A percentile compares a stretch with the other conserved stretches of the same genome.
phyloP scores from a whole-genome alignment of 2,329 filamentous ascomycete genomes.

The Sarocladium kiliense region DNA sequence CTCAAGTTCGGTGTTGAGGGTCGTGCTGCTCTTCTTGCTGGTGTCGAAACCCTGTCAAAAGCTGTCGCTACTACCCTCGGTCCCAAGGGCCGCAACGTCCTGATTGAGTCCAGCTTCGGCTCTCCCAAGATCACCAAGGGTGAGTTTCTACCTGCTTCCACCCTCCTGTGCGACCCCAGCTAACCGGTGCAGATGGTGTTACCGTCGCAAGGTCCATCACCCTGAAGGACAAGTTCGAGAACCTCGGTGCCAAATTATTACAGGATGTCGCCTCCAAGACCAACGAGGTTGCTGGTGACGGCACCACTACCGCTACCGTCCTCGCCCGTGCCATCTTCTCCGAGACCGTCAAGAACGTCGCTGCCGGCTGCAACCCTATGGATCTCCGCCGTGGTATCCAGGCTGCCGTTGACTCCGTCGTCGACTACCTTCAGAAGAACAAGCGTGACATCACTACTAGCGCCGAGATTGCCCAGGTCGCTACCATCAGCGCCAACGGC shows the following conservation, averaged over 20 bases:
- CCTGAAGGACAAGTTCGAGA: slow-evolving; percentile 99
- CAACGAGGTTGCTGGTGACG: slow-evolving; percentile 97
- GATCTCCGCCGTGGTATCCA: slow-evolving; percentile 96
- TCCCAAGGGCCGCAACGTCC: slow-evolving; percentile 95
- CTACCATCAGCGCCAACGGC: slow-evolving; percentile 96
- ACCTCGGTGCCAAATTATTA: slow-evolving; percentile 92
- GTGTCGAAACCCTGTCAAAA: slow-evolving; percentile 94
- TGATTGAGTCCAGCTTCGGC: slow-evolving; percentile 98
- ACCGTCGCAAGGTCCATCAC: slow-evolving; percentile 85
- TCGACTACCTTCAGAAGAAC: slow-evolving; percentile 90
- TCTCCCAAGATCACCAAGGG: slow-evolving; percentile 99
- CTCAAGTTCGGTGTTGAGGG: slow-evolving; percentile 97
- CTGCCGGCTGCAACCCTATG: slow-evolving; percentile 99
- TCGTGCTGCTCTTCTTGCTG: slow-evolving; percentile 80
- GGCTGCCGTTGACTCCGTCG: slow-evolving; percentile 89
- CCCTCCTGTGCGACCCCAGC: slow-evolving; percentile 5
- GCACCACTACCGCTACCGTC: slow-evolving; percentile 95
- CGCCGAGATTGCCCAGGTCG: slow-evolving; percentile 95
- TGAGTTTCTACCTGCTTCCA: slow-evolving; percentile 35
- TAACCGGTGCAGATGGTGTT: slow-evolving; percentile 65
- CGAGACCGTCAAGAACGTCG: slow-evolving; percentile 99
- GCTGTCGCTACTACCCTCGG: slow-evolving; percentile 94
- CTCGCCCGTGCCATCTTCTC: slow-evolving; percentile 98
- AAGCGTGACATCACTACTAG: slow-evolving; percentile 98
- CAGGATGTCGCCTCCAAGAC: slow-evolving; percentile 99